Evolutionary conservation across 2,329 filamentous ascomycete genomes (phyloP).

Genomic region (Fusarium solani-melongenae): DNA sequence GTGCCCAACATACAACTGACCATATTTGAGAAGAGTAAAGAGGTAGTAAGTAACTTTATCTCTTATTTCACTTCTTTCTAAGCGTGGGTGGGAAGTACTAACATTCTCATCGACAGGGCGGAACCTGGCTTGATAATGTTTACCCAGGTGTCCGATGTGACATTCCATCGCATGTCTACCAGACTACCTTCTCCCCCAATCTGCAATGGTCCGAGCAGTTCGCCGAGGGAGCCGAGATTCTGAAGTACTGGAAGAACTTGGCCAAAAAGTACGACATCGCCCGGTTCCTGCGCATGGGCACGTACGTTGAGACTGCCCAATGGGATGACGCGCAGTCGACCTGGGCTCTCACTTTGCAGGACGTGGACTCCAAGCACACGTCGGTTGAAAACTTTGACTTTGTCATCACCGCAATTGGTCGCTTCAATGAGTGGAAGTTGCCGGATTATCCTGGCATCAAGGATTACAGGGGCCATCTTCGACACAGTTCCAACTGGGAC

Average conservation of each 20-base stretch:
- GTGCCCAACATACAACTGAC: not conserved
- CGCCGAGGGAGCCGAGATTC: constrained; percentile 73
- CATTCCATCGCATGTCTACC: constrained; percentile 74
- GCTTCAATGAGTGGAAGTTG: constrained; percentile 68
- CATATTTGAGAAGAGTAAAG: not conserved
- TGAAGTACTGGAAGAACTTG: constrained; percentile 70
- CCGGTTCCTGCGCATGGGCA: constrained; percentile 48
- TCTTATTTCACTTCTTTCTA: too few species aligned
- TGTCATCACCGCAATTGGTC: constrained; percentile 70
- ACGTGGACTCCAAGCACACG: not conserved
- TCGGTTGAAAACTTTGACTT: constrained; percentile 59
- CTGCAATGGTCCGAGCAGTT: constrained; percentile 75
- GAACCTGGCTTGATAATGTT: constrained; percentile 61
- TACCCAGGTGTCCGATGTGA: constrained; percentile 75
- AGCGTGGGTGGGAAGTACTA: not conserved
- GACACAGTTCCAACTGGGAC: not conserved
- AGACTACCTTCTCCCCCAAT: constrained; percentile 74
- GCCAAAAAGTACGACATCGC: constrained; percentile 73
- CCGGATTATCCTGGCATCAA: constrained; percentile 64
- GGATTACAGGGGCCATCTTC: constrained; percentile 52
- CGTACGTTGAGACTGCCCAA: not conserved
- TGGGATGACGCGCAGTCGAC: constrained; percentile 38
- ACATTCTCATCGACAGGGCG: not conserved
- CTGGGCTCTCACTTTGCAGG: constrained; percentile 48
- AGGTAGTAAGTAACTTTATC: not conserved